Conservation (phyloP, 352 stramenopile species). For the Globisporangium rhizosaccharum region DNA sequence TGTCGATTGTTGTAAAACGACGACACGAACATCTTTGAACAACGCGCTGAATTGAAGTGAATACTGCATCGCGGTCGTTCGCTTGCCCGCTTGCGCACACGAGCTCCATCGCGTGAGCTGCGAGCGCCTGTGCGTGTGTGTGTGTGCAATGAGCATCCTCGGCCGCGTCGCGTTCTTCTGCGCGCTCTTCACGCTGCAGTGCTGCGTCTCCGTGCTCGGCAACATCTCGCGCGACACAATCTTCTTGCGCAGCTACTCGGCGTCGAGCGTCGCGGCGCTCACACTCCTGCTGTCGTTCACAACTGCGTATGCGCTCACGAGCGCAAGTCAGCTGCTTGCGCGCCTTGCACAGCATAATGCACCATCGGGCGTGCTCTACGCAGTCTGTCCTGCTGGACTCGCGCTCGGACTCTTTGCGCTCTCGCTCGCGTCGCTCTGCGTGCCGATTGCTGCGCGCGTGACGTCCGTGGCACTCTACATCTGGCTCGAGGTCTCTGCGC, state of each 20-base stretch:
- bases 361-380: slow-evolving; percentile 44
- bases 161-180: slow-evolving; percentile 76
- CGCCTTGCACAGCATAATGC: slow-evolving; percentile 19
- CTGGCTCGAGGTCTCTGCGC: slow-evolving; percentile 69
- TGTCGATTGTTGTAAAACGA: too few relatives aligned
- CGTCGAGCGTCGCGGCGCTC: slow-evolving; percentile 64
- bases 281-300: slow-evolving; percentile 69
- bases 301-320: slow-evolving; percentile 63
- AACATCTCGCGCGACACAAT: slow-evolving; percentile 80
- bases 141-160: slow-evolving; percentile 7
- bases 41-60: too few relatives aligned
- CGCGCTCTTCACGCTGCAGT: slow-evolving; percentile 75
- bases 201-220: slow-evolving; percentile 66
- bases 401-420: slow-evolving; percentile 37
- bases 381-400: slow-evolving; percentile 35
- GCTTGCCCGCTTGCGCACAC: too few relatives aligned
- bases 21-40: too few relatives aligned
- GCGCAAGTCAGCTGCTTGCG: slow-evolving; percentile 30
- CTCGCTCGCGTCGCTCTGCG: slow-evolving; percentile 39
- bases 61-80: not conserved
- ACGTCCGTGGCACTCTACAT: slow-evolving; percentile 72
- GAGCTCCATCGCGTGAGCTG: too few relatives aligned
- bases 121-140: not conserved
- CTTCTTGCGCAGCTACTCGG: slow-evolving; percentile 69
- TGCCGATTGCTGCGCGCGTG: slow-evolving; percentile 29